Evolutionary conservation across 2,329 filamentous ascomycete species (phyloP), one percentile per base, ranked within the genome.

Genomic region (Aspergillus sojae): DNA sequence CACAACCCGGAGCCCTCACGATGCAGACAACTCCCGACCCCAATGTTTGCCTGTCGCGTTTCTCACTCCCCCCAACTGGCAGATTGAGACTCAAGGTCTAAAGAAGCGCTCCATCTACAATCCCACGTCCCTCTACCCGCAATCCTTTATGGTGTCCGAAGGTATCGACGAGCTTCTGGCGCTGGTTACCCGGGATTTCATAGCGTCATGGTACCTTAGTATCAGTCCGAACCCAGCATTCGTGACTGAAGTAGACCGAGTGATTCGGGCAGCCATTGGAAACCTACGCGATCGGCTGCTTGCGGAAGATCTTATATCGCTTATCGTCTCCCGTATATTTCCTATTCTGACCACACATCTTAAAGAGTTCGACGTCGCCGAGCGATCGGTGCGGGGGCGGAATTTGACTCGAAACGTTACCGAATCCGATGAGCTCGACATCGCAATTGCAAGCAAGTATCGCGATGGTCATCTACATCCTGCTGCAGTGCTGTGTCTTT

Each of bases 401-500:
- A 92, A 96, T 77, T 82, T 98, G 62, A 95, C 93, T 70, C 88
- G 92, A 58, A 93, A 90, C 68, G 89, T 99, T 61, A 98, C 96
- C 3, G 95, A 99, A 79, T 96, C 94, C 0, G 94, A 97, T 74
- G 95, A 99, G 83, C 83, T 99, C 71, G 94, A 98, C 77, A 83
- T 96, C 68, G 95, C 95, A 1, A 96, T 99, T 77, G 95, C 95
- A n/a, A 90, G 88, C 46, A 97, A 96, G 78, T 99, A 95, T 78
- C 90, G 86, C 60, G 91, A 96, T 75, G 94, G 94, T 30, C 92
- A 91, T 67, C 82, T 99, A 63, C 96, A 99, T 75, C 86, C 92
- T 5, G 95, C 95, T 5, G 94, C 92, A 5, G 91, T 90, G 16
- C 80, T 97, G 71, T 88, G 91, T 36, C 93, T 92, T 72, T 91